phyloP scores from a whole-genome alignment of 2,329 filamentous ascomycete genomes.

The Fusarium pininemorale region DNA sequence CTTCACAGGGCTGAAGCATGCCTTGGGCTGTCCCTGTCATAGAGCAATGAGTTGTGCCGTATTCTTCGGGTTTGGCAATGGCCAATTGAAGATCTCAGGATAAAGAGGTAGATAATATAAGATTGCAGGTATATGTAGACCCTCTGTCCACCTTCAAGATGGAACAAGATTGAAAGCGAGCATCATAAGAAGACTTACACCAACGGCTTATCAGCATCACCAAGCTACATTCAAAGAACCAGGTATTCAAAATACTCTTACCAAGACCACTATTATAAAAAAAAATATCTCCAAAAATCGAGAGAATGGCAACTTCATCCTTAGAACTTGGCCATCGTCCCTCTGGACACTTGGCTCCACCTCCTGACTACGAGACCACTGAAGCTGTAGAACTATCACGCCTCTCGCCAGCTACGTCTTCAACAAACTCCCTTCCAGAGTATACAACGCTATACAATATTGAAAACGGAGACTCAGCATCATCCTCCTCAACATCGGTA shows the following conservation, averaged over 20 bases:
- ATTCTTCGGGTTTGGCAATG: conserved; percentile 28
- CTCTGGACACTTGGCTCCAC: conserved; percentile 33
- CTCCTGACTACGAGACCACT: conserved; percentile 42
- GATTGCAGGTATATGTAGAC: conserved; percentile 12
- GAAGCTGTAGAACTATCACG: conserved; percentile 38
- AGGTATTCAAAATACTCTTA: neutral
- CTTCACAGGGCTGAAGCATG: conserved; percentile 22
- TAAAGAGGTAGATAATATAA: neutral
- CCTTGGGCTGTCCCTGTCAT: conserved; percentile 8
- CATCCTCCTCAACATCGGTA: conserved; percentile 6
- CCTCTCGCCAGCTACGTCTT: conserved; percentile 41
- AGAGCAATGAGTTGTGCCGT: conserved; percentile 3
- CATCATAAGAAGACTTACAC: neutral
- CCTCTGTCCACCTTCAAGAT: neutral
- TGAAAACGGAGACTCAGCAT: neutral
- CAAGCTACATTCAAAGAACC: neutral
- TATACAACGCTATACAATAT: conserved; percentile 34
- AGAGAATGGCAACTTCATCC: neutral
- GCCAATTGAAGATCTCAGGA: neutral
- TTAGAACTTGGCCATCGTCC: conserved; percentile 11
- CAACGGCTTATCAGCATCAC: neutral
- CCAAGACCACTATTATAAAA: neutral
- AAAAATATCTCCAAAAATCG: conserved; percentile 19
- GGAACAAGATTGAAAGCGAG: neutral
- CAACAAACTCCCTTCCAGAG: conserved; percentile 41